These are phyloP conservation scores for Gracilaria domingensis DNA, from an alignment of 23 red algal genomes.

Conservation along the genomic window DNA sequence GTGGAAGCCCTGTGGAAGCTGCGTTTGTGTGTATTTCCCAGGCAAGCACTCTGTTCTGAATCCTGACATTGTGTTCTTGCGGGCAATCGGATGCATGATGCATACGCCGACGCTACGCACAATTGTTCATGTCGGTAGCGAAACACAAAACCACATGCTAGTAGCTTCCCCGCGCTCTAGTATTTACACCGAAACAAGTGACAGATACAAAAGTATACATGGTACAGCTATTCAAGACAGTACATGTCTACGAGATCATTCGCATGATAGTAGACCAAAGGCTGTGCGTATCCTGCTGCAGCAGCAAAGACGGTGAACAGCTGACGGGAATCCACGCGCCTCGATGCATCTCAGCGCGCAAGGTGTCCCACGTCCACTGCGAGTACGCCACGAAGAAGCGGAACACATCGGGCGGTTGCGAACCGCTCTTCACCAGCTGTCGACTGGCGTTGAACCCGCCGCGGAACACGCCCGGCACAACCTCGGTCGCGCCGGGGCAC, in stretches of 20 bases:
- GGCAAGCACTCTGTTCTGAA: too few species aligned
- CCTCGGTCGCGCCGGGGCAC: conserved; percentile 34
- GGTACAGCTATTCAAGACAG: too few species aligned
- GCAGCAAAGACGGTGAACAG: conserved; percentile 35
- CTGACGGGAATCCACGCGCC: conserved; percentile 39
- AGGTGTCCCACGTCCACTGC: conserved; percentile 35
- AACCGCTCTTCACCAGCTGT: conserved; percentile 11
- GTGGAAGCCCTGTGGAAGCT: background rate
- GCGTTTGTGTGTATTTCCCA: too few species aligned
- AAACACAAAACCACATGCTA: too few species aligned
- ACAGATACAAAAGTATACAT: background rate
- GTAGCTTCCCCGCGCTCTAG: too few species aligned
- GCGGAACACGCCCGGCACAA: conserved; percentile 46
- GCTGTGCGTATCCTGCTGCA: background rate
- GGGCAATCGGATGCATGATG: too few species aligned
- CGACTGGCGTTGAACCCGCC: conserved; percentile 58
- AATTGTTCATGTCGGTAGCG: too few species aligned
- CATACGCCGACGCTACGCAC: too few species aligned
- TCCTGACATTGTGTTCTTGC: too few species aligned
- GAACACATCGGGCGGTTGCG: background rate
- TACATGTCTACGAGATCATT: conserved; percentile 4
- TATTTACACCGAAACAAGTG: background rate
- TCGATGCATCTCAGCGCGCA: conserved; percentile 40
- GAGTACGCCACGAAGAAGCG: conserved; percentile 65
- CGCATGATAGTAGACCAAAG: conserved; percentile 43